Evolutionary conservation across 352 stramenopile species (phyloP), one percentile per base, ranked within the genome.

Genomic region (Phytopythium cucurbitacearum): DNA sequence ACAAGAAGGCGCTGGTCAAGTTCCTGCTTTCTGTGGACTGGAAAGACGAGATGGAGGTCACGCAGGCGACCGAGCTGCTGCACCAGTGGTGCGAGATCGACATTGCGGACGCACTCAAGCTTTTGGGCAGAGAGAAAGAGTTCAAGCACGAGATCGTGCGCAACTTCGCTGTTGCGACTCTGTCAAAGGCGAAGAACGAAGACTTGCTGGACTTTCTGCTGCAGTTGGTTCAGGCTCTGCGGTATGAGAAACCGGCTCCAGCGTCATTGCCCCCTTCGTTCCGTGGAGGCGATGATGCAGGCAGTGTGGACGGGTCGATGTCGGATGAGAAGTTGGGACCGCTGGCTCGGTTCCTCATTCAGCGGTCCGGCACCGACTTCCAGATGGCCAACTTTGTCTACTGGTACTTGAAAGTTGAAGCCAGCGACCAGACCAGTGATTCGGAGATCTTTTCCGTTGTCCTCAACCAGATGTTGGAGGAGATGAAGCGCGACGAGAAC

Each of bases 361-460:
- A 91, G 43, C 85, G 97, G 15, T 97, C 96, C 10, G 91, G 87
- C 37, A 85, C 72, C 21, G 98, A 96, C 55, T 93, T 99, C 52
- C 81, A 98, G 51, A 89, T 99, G 63, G 96, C 97, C 33, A 99
- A 98, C 60, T 99, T 98, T 53, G 90, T 99, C n/a, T 99, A 98
- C 59, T 99, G 96, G 89, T 95, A 91, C 45, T 48, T 91, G 8
- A 87, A 92, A 48, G 85, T 93, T 5, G 85, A 95, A 51, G 68
- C 82, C 34, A 70, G 74, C 3, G 85, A 95, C 48, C 69, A 85
- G 52, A 80, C 62, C 8, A 79, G 76, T 21, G 80, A 95, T 54
- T 75, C 69, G 3, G 80, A 92, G 44, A 87, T 94, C 40, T 94
- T 93, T 58, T 75, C 69, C 13, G 63, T 67, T n/a, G 81, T 91